phyloP scores from a whole-genome alignment of 768 basidiomycete species.

The Chiua virens region DNA sequence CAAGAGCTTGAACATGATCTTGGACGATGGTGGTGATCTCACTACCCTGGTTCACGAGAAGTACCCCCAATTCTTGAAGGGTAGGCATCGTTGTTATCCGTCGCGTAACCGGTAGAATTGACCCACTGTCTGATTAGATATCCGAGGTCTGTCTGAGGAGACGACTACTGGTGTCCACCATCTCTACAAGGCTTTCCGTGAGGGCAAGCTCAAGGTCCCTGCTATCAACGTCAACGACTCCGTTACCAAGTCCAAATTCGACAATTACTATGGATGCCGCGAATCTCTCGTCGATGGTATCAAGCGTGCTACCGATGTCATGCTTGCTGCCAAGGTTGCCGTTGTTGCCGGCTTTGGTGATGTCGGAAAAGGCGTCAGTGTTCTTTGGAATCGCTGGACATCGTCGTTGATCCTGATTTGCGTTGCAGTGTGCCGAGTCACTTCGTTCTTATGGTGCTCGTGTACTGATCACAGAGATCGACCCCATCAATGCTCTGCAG shows the following conservation, averaged over 20 bases:
- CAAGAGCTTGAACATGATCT: slow-evolving; percentile 93
- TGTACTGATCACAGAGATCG: slow-evolving; percentile 95
- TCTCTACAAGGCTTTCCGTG: slow-evolving; percentile 96
- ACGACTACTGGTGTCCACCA: slow-evolving; percentile 99
- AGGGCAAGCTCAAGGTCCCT: slow-evolving; percentile 93
- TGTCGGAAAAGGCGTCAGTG: slow-evolving; percentile 95
- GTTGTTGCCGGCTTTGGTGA: slow-evolving; percentile 99
- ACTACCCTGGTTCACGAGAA: slow-evolving; percentile 95
- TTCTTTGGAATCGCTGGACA: neutral
- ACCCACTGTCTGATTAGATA: slow-evolving; percentile 44
- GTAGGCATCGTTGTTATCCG: slow-evolving; percentile 36
- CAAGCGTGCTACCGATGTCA: slow-evolving; percentile 99
- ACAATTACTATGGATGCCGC: slow-evolving; percentile 98
- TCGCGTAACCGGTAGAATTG: neutral
- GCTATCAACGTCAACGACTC: slow-evolving; percentile 99
- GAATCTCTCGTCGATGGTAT: slow-evolving; percentile 99
- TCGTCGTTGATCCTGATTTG: neutral
- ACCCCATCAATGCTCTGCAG: slow-evolving; percentile 99
- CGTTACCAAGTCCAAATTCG: slow-evolving; percentile 99
- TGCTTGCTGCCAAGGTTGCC: slow-evolving; percentile 99
- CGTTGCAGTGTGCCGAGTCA: slow-evolving; percentile 88
- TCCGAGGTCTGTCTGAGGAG: slow-evolving; percentile 96
- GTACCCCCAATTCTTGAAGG: slow-evolving; percentile 84
- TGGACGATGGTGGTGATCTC: slow-evolving; percentile 98
- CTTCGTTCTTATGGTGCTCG: slow-evolving; percentile 97